Evolutionary conservation across 1,284 basidiomycete species (phyloP).

Genomic region (Melampsora larici-populina): DNA sequence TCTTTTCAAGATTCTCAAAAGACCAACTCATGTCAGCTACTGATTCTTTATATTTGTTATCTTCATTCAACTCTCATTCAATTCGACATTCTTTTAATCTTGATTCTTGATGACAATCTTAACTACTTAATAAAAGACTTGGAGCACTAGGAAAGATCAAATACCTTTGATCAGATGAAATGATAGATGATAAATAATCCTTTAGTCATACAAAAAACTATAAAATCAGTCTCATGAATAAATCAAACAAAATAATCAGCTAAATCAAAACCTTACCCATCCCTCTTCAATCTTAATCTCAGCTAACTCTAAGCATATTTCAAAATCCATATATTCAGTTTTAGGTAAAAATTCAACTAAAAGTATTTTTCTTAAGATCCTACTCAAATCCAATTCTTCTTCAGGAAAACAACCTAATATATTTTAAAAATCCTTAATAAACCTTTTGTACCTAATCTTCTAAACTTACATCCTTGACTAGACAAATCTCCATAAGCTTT

Average conservation of each 20-base stretch:
- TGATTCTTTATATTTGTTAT: slow-evolving; percentile 45
- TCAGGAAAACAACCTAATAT: not conserved
- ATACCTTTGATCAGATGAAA: not conserved
- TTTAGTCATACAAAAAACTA: not conserved
- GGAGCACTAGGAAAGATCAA: not conserved
- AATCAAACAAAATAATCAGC: not conserved
- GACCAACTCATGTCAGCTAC: slow-evolving; percentile 43
- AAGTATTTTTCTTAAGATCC: not conserved
- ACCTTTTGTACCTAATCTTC: not conserved
- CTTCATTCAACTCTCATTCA: not conserved
- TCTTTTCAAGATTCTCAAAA: slow-evolving; percentile 52
- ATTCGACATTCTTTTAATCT: not conserved
- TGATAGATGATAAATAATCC: not conserved
- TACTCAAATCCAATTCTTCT: not conserved
- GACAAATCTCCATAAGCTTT: not conserved
- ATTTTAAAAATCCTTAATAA: not conserved
- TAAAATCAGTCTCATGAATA: not conserved
- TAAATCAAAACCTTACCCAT: not conserved
- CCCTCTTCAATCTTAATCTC: slow-evolving; percentile 52
- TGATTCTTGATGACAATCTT: not conserved
- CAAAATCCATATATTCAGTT: slow-evolving; percentile 49
- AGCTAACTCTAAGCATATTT: slow-evolving; percentile 49
- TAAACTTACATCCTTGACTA: not conserved
- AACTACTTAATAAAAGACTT: not conserved
- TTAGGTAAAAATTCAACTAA: not conserved